A percentile compares a stretch with the other conserved stretches of the same genome.
These are phyloP conservation scores for Galeopsis tetrahit DNA, from an alignment of 257 asterid genomes.

Conservation along the genomic window DNA sequence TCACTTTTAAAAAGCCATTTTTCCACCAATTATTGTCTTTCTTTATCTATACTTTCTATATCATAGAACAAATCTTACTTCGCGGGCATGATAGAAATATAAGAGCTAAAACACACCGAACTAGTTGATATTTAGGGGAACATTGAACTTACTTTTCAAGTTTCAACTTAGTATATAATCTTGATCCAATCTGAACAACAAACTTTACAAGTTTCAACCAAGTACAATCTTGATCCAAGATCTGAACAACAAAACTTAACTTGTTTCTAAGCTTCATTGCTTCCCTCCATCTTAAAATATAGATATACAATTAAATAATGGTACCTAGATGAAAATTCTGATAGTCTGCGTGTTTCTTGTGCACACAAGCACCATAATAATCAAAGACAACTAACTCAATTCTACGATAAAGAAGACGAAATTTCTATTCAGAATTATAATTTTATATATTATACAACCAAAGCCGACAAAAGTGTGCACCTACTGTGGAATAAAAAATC, in stretches of 20 bases:
- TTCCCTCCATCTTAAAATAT: neutral
- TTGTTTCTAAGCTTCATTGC: neutral
- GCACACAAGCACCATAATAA: neutral
- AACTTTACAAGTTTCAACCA: neutral
- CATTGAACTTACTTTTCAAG: neutral
- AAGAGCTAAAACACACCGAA: neutral
- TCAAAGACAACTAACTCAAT: neutral
- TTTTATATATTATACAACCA: no score
- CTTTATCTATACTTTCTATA: neutral
- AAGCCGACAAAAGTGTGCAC: no score
- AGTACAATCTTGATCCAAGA: neutral
- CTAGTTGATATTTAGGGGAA: slow-evolving; percentile 1
- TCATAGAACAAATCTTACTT: slow-evolving; percentile 3
- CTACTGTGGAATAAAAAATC: no score
- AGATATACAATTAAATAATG: neutral
- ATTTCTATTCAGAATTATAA: neutral
- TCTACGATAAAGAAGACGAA: neutral
- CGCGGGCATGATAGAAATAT: neutral
- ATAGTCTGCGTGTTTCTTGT: neutral
- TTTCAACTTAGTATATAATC: neutral
- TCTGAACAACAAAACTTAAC: neutral
- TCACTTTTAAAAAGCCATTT: neutral
- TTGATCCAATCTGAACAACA: neutral
- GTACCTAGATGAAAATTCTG: neutral
- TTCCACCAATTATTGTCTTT: neutral